Percentiles rank a stretch among this genome's conserved stretches.
These are phyloP conservation scores for Ustilago tritici DNA, from an alignment of 1,284 basidiomycete species.

Conservation along the genomic window DNA sequence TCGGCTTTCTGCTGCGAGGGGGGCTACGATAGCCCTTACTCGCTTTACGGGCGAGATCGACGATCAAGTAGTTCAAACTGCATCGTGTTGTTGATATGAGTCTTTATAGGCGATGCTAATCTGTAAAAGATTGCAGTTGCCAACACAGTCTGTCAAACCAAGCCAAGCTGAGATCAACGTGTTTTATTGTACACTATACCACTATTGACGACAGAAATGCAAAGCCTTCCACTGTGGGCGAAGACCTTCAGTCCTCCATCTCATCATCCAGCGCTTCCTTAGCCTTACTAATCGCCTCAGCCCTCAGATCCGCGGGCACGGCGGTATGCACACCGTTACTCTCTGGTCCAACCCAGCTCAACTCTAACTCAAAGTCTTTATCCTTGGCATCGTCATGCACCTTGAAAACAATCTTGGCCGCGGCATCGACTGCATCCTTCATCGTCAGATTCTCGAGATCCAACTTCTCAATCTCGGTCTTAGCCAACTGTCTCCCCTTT, in stretches of 20 bases:
- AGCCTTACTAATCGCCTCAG: constrained; percentile 87
- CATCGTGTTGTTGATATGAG: too few relatives aligned
- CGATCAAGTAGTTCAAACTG: not conserved
- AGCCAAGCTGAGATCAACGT: not conserved
- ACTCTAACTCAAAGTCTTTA: constrained; percentile 96
- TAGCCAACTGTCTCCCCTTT: constrained; percentile 95
- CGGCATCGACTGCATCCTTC: constrained; percentile 65
- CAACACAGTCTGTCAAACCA: not conserved
- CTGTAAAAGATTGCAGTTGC: not conserved
- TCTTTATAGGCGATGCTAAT: too few relatives aligned
- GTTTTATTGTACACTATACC: constrained; percentile 15
- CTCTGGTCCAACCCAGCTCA: constrained; percentile 94
- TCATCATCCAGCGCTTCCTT: constrained; percentile 85
- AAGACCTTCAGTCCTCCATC: constrained; percentile 77
- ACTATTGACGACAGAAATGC: not conserved
- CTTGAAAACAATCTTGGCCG: constrained; percentile 79
- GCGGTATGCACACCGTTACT: constrained; percentile 82
- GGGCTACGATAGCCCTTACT: too few relatives aligned
- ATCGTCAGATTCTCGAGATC: constrained; percentile 81
- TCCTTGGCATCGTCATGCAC: constrained; percentile 98
- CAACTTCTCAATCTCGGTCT: constrained; percentile 98
- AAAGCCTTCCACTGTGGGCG: too few relatives aligned
- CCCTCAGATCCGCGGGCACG: constrained; percentile 85
- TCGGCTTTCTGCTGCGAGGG: too few relatives aligned
- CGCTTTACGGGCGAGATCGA: not conserved